phyloP scores from a whole-genome alignment of 2,329 filamentous ascomycete species.

The Arthrocladium fulminans region DNA sequence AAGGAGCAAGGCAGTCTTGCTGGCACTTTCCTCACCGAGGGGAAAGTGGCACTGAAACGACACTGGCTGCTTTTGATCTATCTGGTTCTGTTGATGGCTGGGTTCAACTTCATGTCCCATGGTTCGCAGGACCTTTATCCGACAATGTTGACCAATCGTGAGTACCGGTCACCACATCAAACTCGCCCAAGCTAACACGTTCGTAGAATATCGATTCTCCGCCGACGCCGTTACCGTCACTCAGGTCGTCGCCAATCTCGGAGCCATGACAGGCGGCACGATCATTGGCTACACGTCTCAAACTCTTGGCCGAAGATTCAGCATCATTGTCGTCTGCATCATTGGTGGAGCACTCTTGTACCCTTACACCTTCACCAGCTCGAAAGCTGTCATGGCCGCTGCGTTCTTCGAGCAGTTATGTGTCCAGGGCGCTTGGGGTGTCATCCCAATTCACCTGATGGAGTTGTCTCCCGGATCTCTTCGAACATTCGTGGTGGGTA shows the following conservation, averaged over 20 bases:
- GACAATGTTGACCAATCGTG: constrained; percentile 47
- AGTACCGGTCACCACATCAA: background rate
- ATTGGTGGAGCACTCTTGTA: constrained; percentile 70
- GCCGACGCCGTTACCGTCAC: constrained; percentile 56
- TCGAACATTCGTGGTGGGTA: constrained; percentile 55
- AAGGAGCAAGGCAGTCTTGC: constrained; percentile 52
- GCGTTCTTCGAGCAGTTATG: constrained; percentile 80
- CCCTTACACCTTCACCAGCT: constrained; percentile 65
- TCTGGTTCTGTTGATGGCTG: constrained; percentile 73
- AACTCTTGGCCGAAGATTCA: constrained; percentile 59
- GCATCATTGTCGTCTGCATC: constrained; percentile 55
- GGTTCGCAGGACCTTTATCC: constrained; percentile 61
- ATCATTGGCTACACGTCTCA: constrained; percentile 59
- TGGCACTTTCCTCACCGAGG: constrained; percentile 63
- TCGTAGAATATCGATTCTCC: constrained; percentile 44
- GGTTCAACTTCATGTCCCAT: constrained; percentile 87
- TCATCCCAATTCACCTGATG: constrained; percentile 62
- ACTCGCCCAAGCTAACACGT: background rate
- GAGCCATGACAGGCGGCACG: constrained; percentile 60
- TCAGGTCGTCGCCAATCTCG: constrained; percentile 63
- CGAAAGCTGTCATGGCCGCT: constrained; percentile 59
- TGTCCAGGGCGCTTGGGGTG: constrained; percentile 68
- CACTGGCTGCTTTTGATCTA: constrained; percentile 78
- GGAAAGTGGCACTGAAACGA: constrained; percentile 64
- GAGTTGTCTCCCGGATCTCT: constrained; percentile 53